These are phyloP conservation scores for Psilocybe tampanensis DNA, from an alignment of 768 basidiomycete species.

Conservation along the genomic window DNA sequence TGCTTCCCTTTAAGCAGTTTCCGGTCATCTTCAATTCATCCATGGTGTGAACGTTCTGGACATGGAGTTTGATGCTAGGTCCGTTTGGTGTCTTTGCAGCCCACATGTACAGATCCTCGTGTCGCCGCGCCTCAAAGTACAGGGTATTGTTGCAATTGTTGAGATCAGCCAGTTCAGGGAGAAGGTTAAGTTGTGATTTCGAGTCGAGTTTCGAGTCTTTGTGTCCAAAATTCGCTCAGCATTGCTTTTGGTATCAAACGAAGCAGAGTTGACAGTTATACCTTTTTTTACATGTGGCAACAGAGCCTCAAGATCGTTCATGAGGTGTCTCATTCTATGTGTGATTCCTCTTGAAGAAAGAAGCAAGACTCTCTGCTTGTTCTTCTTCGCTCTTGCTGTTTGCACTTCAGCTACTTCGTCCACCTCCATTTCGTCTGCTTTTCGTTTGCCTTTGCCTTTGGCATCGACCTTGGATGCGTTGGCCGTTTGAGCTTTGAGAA, in stretches of 20 bases:
- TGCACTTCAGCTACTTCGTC: conserved; percentile 18
- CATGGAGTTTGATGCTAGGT: conserved; percentile 95
- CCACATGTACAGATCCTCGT: conserved; percentile 97
- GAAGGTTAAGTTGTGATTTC: conserved; percentile 87
- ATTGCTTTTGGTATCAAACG: neutral
- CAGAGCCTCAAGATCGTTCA: conserved; percentile 90
- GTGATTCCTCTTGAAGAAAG: conserved; percentile 94
- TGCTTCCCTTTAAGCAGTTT: conserved; percentile 94
- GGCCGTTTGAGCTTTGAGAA: conserved; percentile 61
- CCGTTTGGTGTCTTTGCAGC: conserved; percentile 97
- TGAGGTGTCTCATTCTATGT: conserved; percentile 95
- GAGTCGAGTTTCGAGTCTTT: conserved; percentile 97
- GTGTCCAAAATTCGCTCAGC: neutral
- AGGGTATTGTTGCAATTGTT: conserved; percentile 97
- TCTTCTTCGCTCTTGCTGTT: conserved; percentile 61
- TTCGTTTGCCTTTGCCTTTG: conserved; percentile 66
- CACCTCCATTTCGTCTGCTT: conserved; percentile 61
- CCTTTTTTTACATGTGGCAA: conserved; percentile 98
- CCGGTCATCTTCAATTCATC: conserved; percentile 99
- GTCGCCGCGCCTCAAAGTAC: conserved; percentile 95
- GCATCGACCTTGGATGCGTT: conserved; percentile 52
- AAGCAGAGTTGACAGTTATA: conserved; percentile 31
- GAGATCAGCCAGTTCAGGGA: conserved; percentile 96
- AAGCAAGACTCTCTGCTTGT: conserved; percentile 94
- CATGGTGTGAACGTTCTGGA: conserved; percentile 99